These are phyloP conservation scores for Nephelium lappaceum DNA, from an alignment of 345 rosid species.

Conservation along the genomic window DNA sequence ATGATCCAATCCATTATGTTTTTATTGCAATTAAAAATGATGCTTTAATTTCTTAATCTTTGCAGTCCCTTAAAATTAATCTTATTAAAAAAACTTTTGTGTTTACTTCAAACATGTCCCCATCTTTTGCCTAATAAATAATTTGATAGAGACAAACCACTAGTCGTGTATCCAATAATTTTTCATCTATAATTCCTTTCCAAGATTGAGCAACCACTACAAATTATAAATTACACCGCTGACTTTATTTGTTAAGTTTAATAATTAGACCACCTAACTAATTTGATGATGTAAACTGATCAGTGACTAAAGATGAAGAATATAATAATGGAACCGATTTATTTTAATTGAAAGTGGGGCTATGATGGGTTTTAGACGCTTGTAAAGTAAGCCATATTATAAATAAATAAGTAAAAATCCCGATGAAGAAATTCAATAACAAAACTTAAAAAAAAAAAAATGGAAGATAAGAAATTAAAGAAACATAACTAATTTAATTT, in stretches of 20 bases:
- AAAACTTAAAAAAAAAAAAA: no score
- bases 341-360: no score
- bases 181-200: constrained; percentile 3
- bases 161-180: background rate
- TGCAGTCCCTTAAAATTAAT: no score
- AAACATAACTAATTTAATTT: background rate
- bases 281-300: background rate
- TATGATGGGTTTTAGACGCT: no score
- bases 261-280: background rate
- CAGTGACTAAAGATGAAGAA: background rate
- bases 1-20: no score
- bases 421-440: no score
- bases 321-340: background rate
- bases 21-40: background rate
- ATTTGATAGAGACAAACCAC: background rate
- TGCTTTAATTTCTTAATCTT: background rate
- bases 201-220: background rate
- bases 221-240: background rate
- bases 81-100: no score
- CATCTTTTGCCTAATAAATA: background rate
- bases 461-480: no score
- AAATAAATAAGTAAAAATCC: no score
- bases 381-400: no score
- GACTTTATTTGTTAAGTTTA: background rate
- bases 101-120: background rate